Evolutionary conservation across 768 basidiomycete genomes (phyloP).

Genomic region (Cystofilobasidium capitatum): DNA sequence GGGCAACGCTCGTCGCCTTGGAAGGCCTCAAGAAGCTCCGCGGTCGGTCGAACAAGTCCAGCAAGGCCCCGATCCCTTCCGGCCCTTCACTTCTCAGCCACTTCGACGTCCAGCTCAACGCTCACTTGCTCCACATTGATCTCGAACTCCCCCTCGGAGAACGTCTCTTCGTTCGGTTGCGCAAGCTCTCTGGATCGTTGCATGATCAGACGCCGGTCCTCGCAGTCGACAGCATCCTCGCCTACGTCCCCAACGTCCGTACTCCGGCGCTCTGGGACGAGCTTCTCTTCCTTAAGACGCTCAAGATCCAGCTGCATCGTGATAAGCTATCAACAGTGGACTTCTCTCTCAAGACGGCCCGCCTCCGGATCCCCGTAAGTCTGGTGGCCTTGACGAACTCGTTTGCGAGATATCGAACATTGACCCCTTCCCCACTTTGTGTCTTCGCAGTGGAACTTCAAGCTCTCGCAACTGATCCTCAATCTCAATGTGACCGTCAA

Average conservation of each 20-base stretch:
- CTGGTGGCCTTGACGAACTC: not conserved
- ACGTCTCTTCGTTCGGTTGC: constrained; percentile 34
- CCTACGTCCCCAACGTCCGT: constrained; percentile 53
- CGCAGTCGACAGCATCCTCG: constrained; percentile 39
- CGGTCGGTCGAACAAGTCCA: constrained; percentile 32
- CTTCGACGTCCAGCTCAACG: constrained; percentile 30
- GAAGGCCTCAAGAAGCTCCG: constrained; percentile 47
- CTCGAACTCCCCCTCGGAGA: constrained; percentile 40
- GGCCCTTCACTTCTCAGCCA: constrained; percentile 31
- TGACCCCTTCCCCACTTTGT: not conserved
- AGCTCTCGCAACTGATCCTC: constrained; percentile 64
- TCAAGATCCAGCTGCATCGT: constrained; percentile 42
- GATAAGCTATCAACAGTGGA: constrained; percentile 41
- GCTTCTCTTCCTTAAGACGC: constrained; percentile 51
- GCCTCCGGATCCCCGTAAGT: constrained; percentile 58
- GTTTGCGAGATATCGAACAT: not conserved
- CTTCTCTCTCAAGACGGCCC: constrained; percentile 55
- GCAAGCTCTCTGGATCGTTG: constrained; percentile 27
- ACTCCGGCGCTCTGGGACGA: constrained; percentile 60
- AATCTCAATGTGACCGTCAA: constrained; percentile 63
- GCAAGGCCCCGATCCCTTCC: constrained; percentile 29
- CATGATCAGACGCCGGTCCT: constrained; percentile 36
- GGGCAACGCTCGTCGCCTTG: constrained; percentile 56
- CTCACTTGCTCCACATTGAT: constrained; percentile 7
- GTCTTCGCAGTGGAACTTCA: constrained; percentile 48